Evolutionary conservation across 257 asterid species (phyloP).

Genomic region (Solanum peruvianum): DNA sequence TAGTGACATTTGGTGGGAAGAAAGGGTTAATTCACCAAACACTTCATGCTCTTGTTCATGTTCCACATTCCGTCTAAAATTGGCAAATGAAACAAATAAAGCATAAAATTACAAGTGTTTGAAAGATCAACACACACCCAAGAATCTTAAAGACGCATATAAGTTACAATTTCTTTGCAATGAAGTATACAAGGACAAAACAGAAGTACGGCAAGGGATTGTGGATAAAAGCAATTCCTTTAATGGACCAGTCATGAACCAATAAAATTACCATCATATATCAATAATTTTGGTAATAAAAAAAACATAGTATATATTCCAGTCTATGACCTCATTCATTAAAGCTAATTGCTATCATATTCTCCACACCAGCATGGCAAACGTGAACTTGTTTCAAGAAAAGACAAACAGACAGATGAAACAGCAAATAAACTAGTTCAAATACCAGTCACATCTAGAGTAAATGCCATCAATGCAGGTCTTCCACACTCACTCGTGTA

Average conservation of each 20-base stretch:
- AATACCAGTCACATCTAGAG: not conserved
- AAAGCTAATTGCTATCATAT: not conserved
- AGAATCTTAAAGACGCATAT: not conserved
- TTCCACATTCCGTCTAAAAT: not conserved
- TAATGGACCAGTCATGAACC: not conserved
- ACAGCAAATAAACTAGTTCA: not conserved
- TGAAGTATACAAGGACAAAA: not conserved
- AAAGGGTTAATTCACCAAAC: not conserved
- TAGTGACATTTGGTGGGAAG: not conserved
- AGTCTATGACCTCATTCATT: not conserved
- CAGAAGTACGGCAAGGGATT: not conserved
- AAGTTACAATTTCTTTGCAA: not conserved
- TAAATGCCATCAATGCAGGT: not conserved
- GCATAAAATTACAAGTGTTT: not conserved
- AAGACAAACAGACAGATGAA: not conserved
- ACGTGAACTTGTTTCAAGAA: not conserved
- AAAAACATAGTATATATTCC: not conserved
- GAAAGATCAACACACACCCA: not conserved
- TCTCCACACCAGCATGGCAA: not conserved
- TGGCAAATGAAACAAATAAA: not conserved
- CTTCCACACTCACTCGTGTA: not conserved
- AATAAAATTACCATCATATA: not conserved
- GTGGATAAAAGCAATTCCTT: not conserved
- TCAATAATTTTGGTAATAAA: not conserved
- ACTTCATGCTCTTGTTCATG: not conserved